phyloP scores from a whole-genome alignment of 805 yeast species.

The Wickerhamiella kazuoi region DNA sequence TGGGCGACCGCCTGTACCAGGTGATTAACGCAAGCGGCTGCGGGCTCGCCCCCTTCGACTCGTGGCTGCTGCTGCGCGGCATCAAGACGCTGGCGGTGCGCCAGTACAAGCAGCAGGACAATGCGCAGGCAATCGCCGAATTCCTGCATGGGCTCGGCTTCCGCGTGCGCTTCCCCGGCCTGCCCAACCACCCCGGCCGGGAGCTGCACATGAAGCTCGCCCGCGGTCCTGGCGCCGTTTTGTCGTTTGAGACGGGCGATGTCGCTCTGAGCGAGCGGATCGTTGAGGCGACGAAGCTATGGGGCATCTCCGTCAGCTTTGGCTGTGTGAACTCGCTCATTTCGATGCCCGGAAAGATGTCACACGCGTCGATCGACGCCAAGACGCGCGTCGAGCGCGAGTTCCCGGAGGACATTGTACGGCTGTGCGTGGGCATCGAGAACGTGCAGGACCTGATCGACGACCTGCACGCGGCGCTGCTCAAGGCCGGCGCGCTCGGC shows the following conservation, averaged over 20 bases:
- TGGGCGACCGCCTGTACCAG: constrained; percentile 54
- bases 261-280: constrained; percentile 47
- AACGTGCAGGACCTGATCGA: constrained; percentile 58
- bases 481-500: constrained; percentile 44
- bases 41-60: constrained; percentile 83
- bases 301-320: constrained; percentile 81
- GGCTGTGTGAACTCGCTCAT: constrained; percentile 88
- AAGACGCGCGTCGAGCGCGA: constrained; percentile 73
- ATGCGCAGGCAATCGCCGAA: constrained; percentile 57
- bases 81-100: constrained; percentile 75
- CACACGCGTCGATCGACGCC: constrained; percentile 91
- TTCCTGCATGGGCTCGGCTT: constrained; percentile 53
- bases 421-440: constrained; percentile 87
- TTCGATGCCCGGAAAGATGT: constrained; percentile 89
- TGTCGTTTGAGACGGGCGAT: constrained; percentile 75
- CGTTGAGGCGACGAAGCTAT: constrained; percentile 58
- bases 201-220: constrained; percentile 61
- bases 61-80: constrained; percentile 78
- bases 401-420: constrained; percentile 78
- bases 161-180: constrained; percentile 74
- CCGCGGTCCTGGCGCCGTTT: constrained; percentile 76
- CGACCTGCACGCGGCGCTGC: constrained; percentile 60
- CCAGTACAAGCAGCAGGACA: constrained; percentile 72
- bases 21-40: constrained; percentile 82
- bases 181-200: constrained; percentile 64